Percentiles rank a stretch among this genome's conserved stretches.
Conservation (phyloP, 306 rosid species). For the Arachis stenosperma region DNA sequence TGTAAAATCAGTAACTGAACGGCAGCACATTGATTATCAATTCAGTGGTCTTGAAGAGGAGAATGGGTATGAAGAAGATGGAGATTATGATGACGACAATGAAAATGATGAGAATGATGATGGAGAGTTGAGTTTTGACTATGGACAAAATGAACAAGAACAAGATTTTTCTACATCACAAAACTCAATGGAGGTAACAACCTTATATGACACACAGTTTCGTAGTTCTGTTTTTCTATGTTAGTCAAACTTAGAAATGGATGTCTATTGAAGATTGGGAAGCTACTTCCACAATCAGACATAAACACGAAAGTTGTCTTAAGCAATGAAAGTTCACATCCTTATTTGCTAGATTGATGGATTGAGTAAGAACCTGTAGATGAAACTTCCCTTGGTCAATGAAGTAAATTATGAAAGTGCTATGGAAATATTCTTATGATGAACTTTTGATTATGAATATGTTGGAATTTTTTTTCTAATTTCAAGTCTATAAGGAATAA, state of each 20-base stretch:
- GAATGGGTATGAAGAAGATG: slow-evolving; percentile 58
- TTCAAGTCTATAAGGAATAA: slow-evolving; percentile 27
- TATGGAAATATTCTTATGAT: slow-evolving; percentile 21
- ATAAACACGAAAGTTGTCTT: slow-evolving; percentile 25
- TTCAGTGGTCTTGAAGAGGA: slow-evolving; percentile 85
- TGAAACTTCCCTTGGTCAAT: slow-evolving; percentile 24
- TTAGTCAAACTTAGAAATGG: slow-evolving; percentile 19
- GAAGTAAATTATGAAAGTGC: slow-evolving; percentile 25
- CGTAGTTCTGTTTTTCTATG: not conserved
- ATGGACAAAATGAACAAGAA: slow-evolving; percentile 64
- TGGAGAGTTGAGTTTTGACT: slow-evolving; percentile 90
- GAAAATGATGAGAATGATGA: slow-evolving; percentile 65
- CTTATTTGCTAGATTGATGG: slow-evolving; percentile 25
- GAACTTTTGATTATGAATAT: slow-evolving; percentile 21
- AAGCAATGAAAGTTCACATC: slow-evolving; percentile 7
- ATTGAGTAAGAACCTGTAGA: slow-evolving; percentile 18
- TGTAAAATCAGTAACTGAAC: slow-evolving; percentile 80
- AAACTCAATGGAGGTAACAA: slow-evolving; percentile 71
- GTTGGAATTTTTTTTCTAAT: slow-evolving; percentile 27
- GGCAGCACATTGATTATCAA: slow-evolving; percentile 92
- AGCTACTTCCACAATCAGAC: not conserved
- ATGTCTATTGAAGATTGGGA: slow-evolving; percentile 17
- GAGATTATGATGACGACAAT: slow-evolving; percentile 48
- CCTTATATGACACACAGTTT: slow-evolving; percentile 30
- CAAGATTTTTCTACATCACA: slow-evolving; percentile 59